Percentiles rank a stretch among this genome's conserved stretches.
These are phyloP conservation scores for Excoecaria agallocha DNA, from an alignment of 345 rosid genomes.

Conservation along the genomic window DNA sequence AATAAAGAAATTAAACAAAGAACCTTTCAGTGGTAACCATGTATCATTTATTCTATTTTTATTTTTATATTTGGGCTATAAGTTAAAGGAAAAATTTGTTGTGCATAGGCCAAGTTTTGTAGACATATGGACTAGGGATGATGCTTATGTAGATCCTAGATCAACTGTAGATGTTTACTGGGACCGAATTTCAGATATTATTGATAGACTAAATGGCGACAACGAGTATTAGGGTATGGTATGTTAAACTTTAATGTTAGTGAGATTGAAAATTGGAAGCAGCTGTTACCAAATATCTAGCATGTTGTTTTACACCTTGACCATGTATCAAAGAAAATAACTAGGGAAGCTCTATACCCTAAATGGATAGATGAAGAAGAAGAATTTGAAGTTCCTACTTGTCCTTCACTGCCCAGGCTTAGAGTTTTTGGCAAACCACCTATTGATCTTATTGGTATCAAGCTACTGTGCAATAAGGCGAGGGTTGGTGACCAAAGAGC, in stretches of 20 bases:
- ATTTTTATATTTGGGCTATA: background rate
- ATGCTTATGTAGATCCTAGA: slow-evolving; percentile 43
- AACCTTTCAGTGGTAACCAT: background rate
- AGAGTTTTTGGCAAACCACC: slow-evolving; percentile 71
- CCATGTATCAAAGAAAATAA: too few relatives aligned
- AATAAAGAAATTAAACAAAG: too few relatives aligned
- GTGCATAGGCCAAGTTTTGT: slow-evolving; percentile 39
- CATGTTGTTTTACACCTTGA: too few relatives aligned
- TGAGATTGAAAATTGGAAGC: too few relatives aligned
- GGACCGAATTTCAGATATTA: slow-evolving; percentile 52
- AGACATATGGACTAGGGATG: slow-evolving; percentile 49
- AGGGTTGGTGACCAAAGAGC: slow-evolving; percentile 92
- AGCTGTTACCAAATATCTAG: too few relatives aligned
- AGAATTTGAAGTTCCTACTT: too few relatives aligned
- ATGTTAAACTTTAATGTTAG: slow-evolving; percentile 67
- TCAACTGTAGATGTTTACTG: slow-evolving; percentile 54
- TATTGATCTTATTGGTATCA: slow-evolving; percentile 64
- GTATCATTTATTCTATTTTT: background rate
- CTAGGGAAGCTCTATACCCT: too few relatives aligned
- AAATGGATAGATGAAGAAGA: too few relatives aligned
- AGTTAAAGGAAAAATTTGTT: slow-evolving; percentile 20
- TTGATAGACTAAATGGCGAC: slow-evolving; percentile 47
- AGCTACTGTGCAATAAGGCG: slow-evolving; percentile 70
- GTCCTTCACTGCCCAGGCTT: slow-evolving; percentile 67
- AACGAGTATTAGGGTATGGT: slow-evolving; percentile 59